Evolutionary conservation across 2,329 filamentous ascomycete species (phyloP).

Genomic region (Hypoxylon sp.): DNA sequence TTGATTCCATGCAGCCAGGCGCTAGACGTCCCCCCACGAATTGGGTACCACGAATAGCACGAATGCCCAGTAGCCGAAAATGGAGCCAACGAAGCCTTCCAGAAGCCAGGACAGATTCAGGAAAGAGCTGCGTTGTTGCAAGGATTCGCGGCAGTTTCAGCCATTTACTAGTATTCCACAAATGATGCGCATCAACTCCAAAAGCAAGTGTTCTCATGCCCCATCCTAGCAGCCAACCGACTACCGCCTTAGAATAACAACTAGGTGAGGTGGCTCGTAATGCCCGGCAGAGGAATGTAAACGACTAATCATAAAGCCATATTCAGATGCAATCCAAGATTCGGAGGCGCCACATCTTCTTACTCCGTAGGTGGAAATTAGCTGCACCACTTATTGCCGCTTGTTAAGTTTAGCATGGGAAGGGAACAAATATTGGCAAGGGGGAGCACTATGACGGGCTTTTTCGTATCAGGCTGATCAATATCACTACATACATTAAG

Average conservation of each 20-base stretch:
- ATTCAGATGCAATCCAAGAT: not conserved
- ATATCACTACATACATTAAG: too few relatives aligned
- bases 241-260: not conserved
- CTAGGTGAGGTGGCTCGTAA: not conserved
- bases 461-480: too few relatives aligned
- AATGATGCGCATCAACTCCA: too few relatives aligned
- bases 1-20: conserved; percentile 28
- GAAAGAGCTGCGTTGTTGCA: conserved; percentile 2
- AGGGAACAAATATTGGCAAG: too few relatives aligned
- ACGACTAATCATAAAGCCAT: not conserved
- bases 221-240: not conserved
- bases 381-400: not conserved
- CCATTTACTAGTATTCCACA: conserved; percentile 5
- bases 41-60: not conserved
- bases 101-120: conserved; percentile 28
- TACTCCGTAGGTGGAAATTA: not conserved
- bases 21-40: conserved; percentile 25
- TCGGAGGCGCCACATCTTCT: not conserved
- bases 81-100: conserved; percentile 38
- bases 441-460: too few relatives aligned
- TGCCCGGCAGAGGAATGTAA: not conserved
- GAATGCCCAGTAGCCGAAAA: conserved; percentile 29
- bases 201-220: not conserved
- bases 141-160: conserved; percentile 28
- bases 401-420: not conserved